These are phyloP conservation scores for Diaporthe sp. DNA, from an alignment of 2,329 filamentous ascomycete species.

Conservation along the genomic window DNA sequence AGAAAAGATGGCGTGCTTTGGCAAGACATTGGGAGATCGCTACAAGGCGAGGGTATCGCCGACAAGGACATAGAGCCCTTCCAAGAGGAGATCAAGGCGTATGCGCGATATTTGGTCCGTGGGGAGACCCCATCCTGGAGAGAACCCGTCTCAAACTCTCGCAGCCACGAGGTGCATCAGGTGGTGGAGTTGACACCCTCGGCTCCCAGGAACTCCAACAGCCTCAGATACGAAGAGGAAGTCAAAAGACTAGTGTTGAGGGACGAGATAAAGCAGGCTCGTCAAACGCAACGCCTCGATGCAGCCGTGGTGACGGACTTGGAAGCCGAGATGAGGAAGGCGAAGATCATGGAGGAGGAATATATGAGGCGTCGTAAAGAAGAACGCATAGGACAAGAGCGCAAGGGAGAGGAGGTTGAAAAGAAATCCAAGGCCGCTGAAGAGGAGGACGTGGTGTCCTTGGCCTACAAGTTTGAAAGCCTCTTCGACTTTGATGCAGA, in stretches of 20 bases:
- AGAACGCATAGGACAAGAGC: not conserved
- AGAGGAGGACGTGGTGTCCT: slow-evolving; percentile 7
- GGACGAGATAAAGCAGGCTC: slow-evolving; percentile 2
- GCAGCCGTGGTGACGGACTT: not conserved
- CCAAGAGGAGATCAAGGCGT: slow-evolving; percentile 26
- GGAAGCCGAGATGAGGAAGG: not conserved
- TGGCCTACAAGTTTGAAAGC: slow-evolving; percentile 8
- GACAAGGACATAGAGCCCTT: slow-evolving; percentile 4
- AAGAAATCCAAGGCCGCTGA: too few species aligned
- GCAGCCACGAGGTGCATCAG: not conserved
- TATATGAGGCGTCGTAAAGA: not conserved
- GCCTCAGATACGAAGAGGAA: not conserved
- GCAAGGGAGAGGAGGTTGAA: not conserved
- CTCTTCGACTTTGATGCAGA: slow-evolving; percentile 20
- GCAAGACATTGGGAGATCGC: not conserved
- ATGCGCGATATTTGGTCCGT: slow-evolving; percentile 7
- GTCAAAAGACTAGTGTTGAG: not conserved
- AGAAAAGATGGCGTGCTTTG: not conserved
- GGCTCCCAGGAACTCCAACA: not conserved
- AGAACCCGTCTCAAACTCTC: not conserved
- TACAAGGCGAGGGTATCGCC: not conserved
- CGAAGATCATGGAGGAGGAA: not conserved
- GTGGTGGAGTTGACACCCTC: not conserved
- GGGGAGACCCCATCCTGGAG: slow-evolving; percentile 13
- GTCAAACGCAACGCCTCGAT: not conserved